Conservation (phyloP, 2,329 filamentous ascomycete genomes). For the Aspergillus aculeatus region DNA sequence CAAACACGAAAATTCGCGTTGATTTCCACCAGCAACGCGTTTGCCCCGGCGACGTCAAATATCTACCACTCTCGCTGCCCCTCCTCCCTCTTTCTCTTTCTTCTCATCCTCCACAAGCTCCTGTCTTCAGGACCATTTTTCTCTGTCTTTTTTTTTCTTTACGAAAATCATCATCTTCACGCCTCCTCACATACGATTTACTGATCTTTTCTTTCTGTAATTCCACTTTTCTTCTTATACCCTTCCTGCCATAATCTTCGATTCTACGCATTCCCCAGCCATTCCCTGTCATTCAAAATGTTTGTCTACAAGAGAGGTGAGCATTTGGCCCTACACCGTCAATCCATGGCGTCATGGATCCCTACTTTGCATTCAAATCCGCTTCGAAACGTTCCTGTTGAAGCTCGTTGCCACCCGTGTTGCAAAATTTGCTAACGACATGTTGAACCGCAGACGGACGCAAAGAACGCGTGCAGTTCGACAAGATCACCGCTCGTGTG, state of each 20-base stretch:
- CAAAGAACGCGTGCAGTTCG: constrained; percentile 99
- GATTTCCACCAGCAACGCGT: constrained; percentile 31
- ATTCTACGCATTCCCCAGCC: constrained; percentile 11
- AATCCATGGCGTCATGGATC: background rate
- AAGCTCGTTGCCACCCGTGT: constrained; percentile 18
- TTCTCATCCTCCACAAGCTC: constrained; percentile 22
- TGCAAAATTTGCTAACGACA: constrained; percentile 19
- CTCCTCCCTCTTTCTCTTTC: constrained; percentile 29
- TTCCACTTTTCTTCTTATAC: constrained; percentile 23
- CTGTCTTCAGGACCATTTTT: constrained; percentile 12
- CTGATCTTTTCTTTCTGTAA: constrained; percentile 11
- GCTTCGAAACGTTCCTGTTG: background rate
- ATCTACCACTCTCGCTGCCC: constrained; percentile 28
- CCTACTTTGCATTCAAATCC: background rate
- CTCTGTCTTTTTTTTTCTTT: background rate
- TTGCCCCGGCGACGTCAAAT: constrained; percentile 35
- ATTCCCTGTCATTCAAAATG: constrained; percentile 45
- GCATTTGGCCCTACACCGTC: constrained; percentile 18
- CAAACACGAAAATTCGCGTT: constrained; percentile 39
- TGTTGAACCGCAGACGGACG: constrained; percentile 71
- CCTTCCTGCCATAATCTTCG: constrained; percentile 18
- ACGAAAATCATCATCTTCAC: constrained; percentile 3
- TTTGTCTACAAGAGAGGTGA: constrained; percentile 65
- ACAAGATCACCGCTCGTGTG: constrained; percentile 99
- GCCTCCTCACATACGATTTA: constrained; percentile 3